phyloP scores from a whole-genome alignment of 2,329 filamentous ascomycete genomes.

The Stagonosporopsis cucurbitacearum region DNA sequence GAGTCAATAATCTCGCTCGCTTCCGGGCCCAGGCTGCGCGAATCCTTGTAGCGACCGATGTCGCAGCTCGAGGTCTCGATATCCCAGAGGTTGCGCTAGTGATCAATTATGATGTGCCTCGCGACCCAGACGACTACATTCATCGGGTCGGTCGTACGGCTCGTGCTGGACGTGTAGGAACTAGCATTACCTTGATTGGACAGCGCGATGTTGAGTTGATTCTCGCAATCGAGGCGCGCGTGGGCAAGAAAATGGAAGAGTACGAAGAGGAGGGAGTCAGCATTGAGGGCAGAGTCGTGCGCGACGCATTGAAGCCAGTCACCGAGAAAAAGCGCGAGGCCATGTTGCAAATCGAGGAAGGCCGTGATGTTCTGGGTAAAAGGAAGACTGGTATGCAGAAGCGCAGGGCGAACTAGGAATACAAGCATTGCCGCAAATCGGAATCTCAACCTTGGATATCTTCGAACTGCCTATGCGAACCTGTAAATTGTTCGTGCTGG shows the following conservation, averaged over 20 bases:
- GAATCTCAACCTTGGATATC: background rate
- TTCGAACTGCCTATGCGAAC: background rate
- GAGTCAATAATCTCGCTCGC: slow-evolving; percentile 84
- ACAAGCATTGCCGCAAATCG: background rate
- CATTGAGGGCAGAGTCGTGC: slow-evolving; percentile 85
- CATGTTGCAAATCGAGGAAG: slow-evolving; percentile 87
- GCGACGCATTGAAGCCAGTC: slow-evolving; percentile 85
- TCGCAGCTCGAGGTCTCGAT: slow-evolving; percentile 91
- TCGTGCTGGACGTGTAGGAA: slow-evolving; percentile 83
- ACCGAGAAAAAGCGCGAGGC: slow-evolving; percentile 97
- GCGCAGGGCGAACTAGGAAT: slow-evolving; percentile 21
- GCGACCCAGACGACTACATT: slow-evolving; percentile 97
- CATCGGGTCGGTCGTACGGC: slow-evolving; percentile 95
- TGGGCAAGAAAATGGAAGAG: slow-evolving; percentile 78
- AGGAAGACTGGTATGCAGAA: slow-evolving; percentile 55
- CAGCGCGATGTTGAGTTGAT: slow-evolving; percentile 91
- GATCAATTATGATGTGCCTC: slow-evolving; percentile 92
- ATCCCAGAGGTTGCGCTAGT: slow-evolving; percentile 91
- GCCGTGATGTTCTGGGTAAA: slow-evolving; percentile 90
- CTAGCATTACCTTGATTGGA: slow-evolving; percentile 86
- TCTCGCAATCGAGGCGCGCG: slow-evolving; percentile 85
- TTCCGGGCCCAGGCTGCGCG: slow-evolving; percentile 90
- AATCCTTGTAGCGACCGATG: slow-evolving; percentile 92
- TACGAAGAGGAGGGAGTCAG: slow-evolving; percentile 93
- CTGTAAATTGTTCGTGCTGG: background rate